A percentile compares a stretch with the other conserved stretches of the same genome.
Conservation (phyloP, 2,329 filamentous ascomycete genomes). For the Ceratocystis albifundus region DNA sequence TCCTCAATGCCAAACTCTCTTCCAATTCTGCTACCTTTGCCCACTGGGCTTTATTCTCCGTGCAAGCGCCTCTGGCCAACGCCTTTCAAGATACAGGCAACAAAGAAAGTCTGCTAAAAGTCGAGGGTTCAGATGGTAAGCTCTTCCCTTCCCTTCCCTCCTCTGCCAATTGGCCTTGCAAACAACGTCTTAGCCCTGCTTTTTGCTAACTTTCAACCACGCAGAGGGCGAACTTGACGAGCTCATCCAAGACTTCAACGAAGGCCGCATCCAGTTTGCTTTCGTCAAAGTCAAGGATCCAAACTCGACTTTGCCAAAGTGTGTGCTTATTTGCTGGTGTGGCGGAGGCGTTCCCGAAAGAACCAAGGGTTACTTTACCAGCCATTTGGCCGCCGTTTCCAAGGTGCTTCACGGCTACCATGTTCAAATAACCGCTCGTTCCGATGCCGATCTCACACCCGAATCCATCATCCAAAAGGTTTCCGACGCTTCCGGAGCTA, state of each 20-base stretch:
- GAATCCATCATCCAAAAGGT: constrained; percentile 88
- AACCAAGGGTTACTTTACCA: constrained; percentile 97
- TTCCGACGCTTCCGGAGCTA: constrained; percentile 83
- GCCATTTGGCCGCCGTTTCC: constrained; percentile 76
- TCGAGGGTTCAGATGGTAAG: constrained; percentile 77
- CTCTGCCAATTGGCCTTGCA: not conserved
- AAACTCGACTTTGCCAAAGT: constrained; percentile 80
- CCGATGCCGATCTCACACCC: constrained; percentile 75
- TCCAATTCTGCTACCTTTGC: constrained; percentile 67
- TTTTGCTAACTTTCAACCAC: not conserved
- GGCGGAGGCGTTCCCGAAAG: constrained; percentile 95
- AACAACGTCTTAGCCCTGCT: constrained; percentile 16
- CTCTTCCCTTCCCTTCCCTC: not conserved
- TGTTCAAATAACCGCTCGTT: constrained; percentile 91
- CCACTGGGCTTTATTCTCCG: constrained; percentile 89
- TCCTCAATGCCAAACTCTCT: constrained; percentile 43
- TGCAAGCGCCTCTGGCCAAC: constrained; percentile 81
- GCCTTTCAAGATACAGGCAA: constrained; percentile 77
- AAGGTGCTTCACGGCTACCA: constrained; percentile 95
- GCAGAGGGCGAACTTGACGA: constrained; percentile 82
- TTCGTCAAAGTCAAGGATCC: constrained; percentile 95
- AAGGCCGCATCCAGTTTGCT: constrained; percentile 92
- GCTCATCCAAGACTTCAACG: constrained; percentile 89
- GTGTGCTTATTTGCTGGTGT: constrained; percentile 90
- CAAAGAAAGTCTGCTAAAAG: constrained; percentile 92